Evolutionary conservation across 2,329 filamentous ascomycete genomes (phyloP).

Genomic region (Cytospora schulzeri): DNA sequence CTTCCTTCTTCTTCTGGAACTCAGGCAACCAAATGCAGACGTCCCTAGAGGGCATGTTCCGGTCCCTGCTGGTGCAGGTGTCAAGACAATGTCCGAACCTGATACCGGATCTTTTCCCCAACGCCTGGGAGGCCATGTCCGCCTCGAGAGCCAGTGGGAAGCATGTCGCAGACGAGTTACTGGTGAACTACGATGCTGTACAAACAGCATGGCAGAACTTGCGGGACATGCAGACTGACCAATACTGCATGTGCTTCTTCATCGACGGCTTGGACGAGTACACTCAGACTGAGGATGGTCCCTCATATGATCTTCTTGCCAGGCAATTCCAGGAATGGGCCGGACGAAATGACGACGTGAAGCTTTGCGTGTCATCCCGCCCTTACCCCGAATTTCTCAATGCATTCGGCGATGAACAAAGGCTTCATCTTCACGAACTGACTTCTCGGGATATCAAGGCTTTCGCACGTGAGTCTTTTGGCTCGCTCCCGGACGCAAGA

Average conservation of each 20-base stretch:
- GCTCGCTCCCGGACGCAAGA: neutral
- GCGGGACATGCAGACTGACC: neutral
- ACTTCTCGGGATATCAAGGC: neutral
- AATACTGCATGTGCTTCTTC: constrained; percentile 4
- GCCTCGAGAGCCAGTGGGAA: neutral
- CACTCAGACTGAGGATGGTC: neutral
- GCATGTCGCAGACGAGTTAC: neutral
- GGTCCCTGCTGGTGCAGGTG: neutral
- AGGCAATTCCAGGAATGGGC: neutral
- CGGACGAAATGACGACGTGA: neutral
- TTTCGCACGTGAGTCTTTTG: neutral
- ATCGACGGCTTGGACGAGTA: no score
- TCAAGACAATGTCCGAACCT: constrained; percentile 1
- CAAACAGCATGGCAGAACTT: neutral
- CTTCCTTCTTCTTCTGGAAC: constrained; percentile 25
- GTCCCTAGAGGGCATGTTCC: neutral
- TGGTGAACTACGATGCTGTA: neutral
- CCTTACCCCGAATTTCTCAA: neutral
- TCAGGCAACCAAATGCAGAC: neutral
- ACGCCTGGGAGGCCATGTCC: neutral
- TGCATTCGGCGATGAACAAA: neutral
- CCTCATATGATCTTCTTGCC: neutral
- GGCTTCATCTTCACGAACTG: constrained; percentile 3
- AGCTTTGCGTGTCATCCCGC: constrained; percentile 1
- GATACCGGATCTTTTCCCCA: neutral